Evolutionary conservation across 495 filamentous ascomycete species (phyloP).

Genomic region (Penicillium lividum): DNA sequence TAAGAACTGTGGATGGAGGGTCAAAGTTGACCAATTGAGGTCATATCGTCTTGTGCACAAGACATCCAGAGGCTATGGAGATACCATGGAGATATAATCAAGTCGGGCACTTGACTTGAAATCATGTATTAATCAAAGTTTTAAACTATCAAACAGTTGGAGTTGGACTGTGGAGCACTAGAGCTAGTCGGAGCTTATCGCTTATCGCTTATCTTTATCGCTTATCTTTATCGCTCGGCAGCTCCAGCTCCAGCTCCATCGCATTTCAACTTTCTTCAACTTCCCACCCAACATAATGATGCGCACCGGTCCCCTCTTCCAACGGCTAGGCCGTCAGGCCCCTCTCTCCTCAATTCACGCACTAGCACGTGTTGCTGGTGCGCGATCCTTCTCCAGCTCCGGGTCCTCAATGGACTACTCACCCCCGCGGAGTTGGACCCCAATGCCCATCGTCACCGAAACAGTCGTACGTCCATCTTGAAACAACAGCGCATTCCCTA

Average conservation of each 20-base stretch:
- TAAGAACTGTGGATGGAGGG: too few relatives aligned
- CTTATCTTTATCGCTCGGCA: constrained; percentile 22
- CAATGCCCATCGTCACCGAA: constrained; percentile 75
- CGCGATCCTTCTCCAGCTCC: constrained; percentile 37
- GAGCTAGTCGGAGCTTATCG: constrained; percentile 6
- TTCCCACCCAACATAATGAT: constrained; percentile 13
- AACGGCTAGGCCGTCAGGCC: constrained; percentile 29
- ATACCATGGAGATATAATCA: too few relatives aligned
- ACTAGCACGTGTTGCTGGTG: constrained; percentile 7
- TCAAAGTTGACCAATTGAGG: too few relatives aligned
- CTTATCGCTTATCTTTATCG: constrained; percentile 3
- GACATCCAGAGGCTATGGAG: too few relatives aligned
- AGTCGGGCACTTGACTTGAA: too few relatives aligned
- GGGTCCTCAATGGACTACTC: constrained; percentile 36
- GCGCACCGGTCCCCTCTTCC: constrained; percentile 24
- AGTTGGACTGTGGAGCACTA: neutral
- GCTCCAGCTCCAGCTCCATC: neutral
- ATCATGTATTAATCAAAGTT: too few relatives aligned
- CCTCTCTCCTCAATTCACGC: constrained; percentile 11
- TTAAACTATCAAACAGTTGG: too few relatives aligned
- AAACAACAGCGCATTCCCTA: neutral
- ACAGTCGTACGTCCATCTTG: constrained; percentile 65
- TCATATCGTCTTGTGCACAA: too few relatives aligned
- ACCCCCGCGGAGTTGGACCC: constrained; percentile 57
- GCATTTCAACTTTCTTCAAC: neutral